phyloP scores from a whole-genome alignment of 2,329 filamentous ascomycete species.

The Aureobasidium sp. region DNA sequence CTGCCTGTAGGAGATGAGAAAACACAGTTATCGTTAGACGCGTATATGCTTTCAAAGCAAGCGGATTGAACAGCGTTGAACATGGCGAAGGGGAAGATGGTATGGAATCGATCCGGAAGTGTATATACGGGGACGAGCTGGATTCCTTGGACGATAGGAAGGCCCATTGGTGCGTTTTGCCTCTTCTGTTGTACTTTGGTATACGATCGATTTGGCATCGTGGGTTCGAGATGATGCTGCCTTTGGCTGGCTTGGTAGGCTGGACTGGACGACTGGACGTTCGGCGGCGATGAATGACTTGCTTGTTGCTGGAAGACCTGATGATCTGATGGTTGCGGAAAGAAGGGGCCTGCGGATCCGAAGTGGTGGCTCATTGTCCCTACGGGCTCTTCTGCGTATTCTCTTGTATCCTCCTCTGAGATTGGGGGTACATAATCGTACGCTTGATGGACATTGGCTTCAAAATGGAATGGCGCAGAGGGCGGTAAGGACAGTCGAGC shows the following conservation, averaged over 20 bases:
- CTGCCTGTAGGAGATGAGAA: slow-evolving; percentile 77
- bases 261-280: slow-evolving; percentile 31
- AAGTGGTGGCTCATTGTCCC: not conserved
- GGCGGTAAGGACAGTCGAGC: slow-evolving; percentile 33
- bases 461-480: not conserved
- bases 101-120: slow-evolving; percentile 62
- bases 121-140: slow-evolving; percentile 51
- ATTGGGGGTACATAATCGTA: not conserved
- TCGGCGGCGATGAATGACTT: not conserved
- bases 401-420: not conserved
- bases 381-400: not conserved
- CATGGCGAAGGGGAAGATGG: slow-evolving; percentile 63
- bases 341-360: not conserved
- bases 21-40: slow-evolving; percentile 66
- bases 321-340: not conserved
- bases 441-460: not conserved
- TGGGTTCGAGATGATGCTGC: slow-evolving; percentile 14
- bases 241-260: slow-evolving; percentile 32
- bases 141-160: slow-evolving; percentile 52
- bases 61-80: slow-evolving; percentile 83
- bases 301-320: not conserved
- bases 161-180: not conserved
- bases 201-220: not conserved
- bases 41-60: slow-evolving; percentile 62
- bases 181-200: not conserved